Conservation (phyloP, 129 eudicot species). For the Pseudognaphalium luteoalbum region DNA sequence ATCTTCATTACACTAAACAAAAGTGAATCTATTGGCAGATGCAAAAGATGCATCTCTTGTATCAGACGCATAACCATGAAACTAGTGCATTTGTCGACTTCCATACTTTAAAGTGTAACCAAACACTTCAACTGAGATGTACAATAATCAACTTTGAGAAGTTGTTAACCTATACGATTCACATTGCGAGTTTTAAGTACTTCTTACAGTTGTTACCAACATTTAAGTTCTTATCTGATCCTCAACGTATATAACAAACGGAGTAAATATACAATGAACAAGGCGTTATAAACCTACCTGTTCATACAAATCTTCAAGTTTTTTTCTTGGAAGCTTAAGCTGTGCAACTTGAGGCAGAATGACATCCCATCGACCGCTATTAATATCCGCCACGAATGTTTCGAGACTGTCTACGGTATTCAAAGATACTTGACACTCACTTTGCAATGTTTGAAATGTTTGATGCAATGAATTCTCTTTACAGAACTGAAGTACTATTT, state of each 20-base stretch:
- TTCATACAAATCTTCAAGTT: conserved; percentile 88
- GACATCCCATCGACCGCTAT: conserved; percentile 98
- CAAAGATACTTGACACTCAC: conserved; percentile 92
- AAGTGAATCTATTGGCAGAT: too few species aligned
- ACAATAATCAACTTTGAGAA: neutral
- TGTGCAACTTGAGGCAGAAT: conserved; percentile 95
- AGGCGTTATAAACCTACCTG: conserved; percentile 50
- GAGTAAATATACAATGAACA: neutral
- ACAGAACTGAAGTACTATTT: conserved; percentile 97
- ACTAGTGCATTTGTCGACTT: neutral
- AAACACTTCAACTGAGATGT: neutral
- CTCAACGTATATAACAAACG: neutral
- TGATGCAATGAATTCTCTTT: conserved; percentile 96
- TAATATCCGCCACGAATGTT: conserved; percentile 93
- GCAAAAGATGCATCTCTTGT: too few species aligned
- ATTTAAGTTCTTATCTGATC: neutral
- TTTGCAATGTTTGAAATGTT: conserved; percentile 90
- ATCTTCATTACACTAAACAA: neutral
- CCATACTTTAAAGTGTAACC: neutral
- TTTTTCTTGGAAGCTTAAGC: conserved; percentile 93
- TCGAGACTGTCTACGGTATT: conserved; percentile 98
- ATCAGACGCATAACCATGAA: neutral
- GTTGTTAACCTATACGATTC: neutral
- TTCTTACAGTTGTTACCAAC: neutral
- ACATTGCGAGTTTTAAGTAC: neutral